Percentiles rank a stretch among this genome's conserved stretches.
Conservation (phyloP, 345 rosid species). For the Populus deltoides region DNA sequence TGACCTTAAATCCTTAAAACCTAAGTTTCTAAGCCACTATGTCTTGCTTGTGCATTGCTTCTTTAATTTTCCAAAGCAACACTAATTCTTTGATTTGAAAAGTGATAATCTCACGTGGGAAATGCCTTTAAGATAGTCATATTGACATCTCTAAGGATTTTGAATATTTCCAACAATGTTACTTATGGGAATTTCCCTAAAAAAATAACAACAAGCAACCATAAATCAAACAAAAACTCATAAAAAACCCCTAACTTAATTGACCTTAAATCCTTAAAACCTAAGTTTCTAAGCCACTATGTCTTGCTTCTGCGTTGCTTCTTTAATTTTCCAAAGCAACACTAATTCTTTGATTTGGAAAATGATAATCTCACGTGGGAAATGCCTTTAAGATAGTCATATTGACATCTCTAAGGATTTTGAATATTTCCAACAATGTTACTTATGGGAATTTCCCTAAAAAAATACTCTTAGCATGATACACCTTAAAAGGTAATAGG, state of each 20-base stretch:
- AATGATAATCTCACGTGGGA: constrained; percentile 48
- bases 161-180: constrained; percentile 64
- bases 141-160: constrained; percentile 53
- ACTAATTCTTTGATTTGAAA: constrained; percentile 1
- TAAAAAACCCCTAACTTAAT: too few relatives aligned
- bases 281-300: too few relatives aligned
- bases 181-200: constrained; percentile 63
- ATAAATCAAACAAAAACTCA: too few relatives aligned
- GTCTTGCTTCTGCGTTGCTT: too few relatives aligned
- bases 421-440: constrained; percentile 64
- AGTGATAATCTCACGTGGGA: constrained; percentile 48
- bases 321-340: too few relatives aligned
- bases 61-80: too few relatives aligned
- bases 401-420: constrained; percentile 53
- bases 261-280: too few relatives aligned
- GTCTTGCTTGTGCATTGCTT: too few relatives aligned
- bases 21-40: too few relatives aligned
- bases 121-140: constrained; percentile 52
- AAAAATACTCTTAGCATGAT: constrained; percentile 44
- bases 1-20: too few relatives aligned
- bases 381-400: constrained; percentile 52
- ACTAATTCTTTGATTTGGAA: constrained; percentile 1
- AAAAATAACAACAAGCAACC: constrained; percentile 33
- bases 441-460: constrained; percentile 63
- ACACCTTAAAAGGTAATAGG: constrained; percentile 48